A percentile compares a stretch with the other conserved stretches of the same genome.
Conservation (phyloP, 306 rosid species). For the Quercus gilva region DNA sequence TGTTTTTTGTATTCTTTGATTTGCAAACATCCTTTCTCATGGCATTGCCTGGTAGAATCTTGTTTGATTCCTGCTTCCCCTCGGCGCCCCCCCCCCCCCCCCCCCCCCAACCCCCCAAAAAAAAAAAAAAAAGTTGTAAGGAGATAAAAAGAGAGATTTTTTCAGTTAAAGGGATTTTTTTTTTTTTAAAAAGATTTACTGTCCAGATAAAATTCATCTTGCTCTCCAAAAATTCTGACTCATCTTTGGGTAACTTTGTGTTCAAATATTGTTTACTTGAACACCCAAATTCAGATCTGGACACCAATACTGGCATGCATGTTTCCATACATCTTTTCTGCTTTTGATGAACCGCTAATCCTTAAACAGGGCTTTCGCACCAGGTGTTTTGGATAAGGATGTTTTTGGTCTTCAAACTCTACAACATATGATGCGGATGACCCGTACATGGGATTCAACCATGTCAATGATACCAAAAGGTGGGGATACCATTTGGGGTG, state of each 20-base stretch:
- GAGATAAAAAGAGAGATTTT: neutral
- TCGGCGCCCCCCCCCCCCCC: accelerated
- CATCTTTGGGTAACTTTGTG: neutral
- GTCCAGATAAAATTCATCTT: neutral
- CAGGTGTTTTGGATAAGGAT: slow-evolving; percentile 76
- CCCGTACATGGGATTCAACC: slow-evolving; percentile 89
- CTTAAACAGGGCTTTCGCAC: slow-evolving; percentile 68
- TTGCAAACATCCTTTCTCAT: neutral
- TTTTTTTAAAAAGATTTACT: neutral
- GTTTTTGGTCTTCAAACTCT: slow-evolving; percentile 73
- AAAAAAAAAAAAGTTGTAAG: too few relatives aligned
- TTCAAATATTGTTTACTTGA: neutral
- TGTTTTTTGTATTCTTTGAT: neutral
- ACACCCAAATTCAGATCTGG: neutral
- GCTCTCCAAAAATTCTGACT: neutral
- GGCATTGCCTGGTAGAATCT: neutral
- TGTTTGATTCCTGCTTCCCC: too few relatives aligned
- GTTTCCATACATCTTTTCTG: neutral
- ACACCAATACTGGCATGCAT: neutral
- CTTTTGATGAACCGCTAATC: slow-evolving; percentile 25
- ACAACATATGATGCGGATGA: slow-evolving; percentile 79
- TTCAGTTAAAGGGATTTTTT: neutral
- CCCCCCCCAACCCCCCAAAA: accelerated
- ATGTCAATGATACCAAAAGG: slow-evolving; percentile 95
- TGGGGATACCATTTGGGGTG: slow-evolving; percentile 80